These are phyloP conservation scores for Lepidium sativum DNA, from an alignment of 345 rosid species.

Conservation along the genomic window DNA sequence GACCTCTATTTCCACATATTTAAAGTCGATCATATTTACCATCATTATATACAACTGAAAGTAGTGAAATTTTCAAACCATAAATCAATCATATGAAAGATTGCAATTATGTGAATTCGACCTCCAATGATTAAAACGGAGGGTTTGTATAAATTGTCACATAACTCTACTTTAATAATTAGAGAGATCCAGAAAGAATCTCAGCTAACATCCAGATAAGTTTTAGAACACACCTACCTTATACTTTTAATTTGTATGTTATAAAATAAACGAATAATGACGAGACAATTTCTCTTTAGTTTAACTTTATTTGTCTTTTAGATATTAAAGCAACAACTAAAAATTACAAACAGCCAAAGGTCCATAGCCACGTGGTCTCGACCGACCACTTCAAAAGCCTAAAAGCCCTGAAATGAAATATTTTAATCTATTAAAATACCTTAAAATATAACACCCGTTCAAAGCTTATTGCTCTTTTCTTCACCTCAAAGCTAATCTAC, in stretches of 20 bases:
- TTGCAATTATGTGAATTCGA: too few relatives aligned
- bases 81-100: too few relatives aligned
- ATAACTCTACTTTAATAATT: not conserved
- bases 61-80: too few relatives aligned
- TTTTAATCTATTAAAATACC: not conserved
- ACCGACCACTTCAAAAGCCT: constrained; percentile 24
- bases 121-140: too few relatives aligned
- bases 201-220: not conserved
- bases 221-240: not conserved
- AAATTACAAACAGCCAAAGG: constrained; percentile 11
- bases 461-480: constrained; percentile 12
- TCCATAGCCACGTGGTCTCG: constrained; percentile 28
- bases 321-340: constrained; percentile 11
- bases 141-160: too few relatives aligned
- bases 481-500: constrained; percentile 9
- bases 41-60: too few relatives aligned
- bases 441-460: not conserved
- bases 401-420: constrained; percentile 11
- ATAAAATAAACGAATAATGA: not conserved
- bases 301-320: constrained; percentile 16
- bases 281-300: not conserved
- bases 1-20: too few relatives aligned
- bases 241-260: not conserved
- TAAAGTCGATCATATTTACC: too few relatives aligned
- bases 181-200: not conserved